Evolutionary conservation across 495 filamentous ascomycete genomes (phyloP).

Genomic region (Penicillium herquei): DNA sequence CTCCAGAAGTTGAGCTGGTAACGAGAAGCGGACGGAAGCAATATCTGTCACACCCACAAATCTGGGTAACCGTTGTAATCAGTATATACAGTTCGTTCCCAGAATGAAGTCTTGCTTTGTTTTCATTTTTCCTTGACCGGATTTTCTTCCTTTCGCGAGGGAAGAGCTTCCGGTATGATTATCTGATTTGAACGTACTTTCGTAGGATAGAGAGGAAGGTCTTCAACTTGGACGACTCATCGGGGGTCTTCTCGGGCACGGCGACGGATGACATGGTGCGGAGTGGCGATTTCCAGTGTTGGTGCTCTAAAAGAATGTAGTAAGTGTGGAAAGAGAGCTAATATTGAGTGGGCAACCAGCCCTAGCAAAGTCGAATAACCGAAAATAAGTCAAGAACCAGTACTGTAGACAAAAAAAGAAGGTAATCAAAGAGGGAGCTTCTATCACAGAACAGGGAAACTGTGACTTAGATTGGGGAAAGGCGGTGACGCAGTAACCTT

Average conservation of each 20-base stretch:
- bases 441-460: background rate
- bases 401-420: background rate
- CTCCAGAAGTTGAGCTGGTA: slow-evolving; percentile 92
- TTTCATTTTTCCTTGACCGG: background rate
- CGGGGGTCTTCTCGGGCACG: slow-evolving; percentile 62
- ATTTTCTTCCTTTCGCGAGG: background rate
- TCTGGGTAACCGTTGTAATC: slow-evolving; percentile 41
- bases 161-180: background rate
- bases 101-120: background rate
- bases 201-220: slow-evolving; percentile 80
- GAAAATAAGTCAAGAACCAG: background rate
- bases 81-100: slow-evolving; percentile 8
- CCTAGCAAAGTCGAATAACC: background rate
- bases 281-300: slow-evolving; percentile 7
- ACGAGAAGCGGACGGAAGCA: slow-evolving; percentile 89
- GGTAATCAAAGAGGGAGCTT: slow-evolving; percentile 2
- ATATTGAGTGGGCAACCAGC: background rate
- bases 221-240: slow-evolving; percentile 79
- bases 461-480: slow-evolving; percentile 3
- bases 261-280: slow-evolving; percentile 32
- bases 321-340: background rate
- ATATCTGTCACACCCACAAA: slow-evolving; percentile 96
- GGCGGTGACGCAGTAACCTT: slow-evolving; percentile 33
- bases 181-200: slow-evolving; percentile 54
- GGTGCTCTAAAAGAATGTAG: background rate